phyloP scores from a whole-genome alignment of 805 yeast species.

The Candida sakaeoensis region DNA sequence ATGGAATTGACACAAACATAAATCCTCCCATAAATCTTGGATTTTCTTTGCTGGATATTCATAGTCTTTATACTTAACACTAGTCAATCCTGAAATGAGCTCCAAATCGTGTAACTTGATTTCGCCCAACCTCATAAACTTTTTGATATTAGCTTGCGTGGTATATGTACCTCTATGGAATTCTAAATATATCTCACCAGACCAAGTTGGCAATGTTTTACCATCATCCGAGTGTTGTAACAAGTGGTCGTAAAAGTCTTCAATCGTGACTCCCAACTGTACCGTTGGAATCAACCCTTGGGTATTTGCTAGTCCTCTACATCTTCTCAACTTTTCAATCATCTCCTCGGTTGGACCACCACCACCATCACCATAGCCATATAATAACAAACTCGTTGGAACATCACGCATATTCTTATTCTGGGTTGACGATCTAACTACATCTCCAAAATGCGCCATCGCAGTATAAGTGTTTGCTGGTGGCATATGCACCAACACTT shows the following conservation, averaged over 20 bases:
- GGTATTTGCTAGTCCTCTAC: slow-evolving; percentile 81
- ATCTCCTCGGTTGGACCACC: slow-evolving; percentile 96
- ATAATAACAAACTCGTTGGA: slow-evolving; percentile 76
- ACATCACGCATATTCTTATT: slow-evolving; percentile 82
- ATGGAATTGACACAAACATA: slow-evolving; percentile 89
- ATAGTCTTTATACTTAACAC: slow-evolving; percentile 50
- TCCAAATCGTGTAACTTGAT: slow-evolving; percentile 81
- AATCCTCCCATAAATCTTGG: slow-evolving; percentile 79
- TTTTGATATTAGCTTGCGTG: slow-evolving; percentile 83
- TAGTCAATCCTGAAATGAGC: slow-evolving; percentile 72
- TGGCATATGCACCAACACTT: slow-evolving; percentile 95
- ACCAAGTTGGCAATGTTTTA: slow-evolving; percentile 73
- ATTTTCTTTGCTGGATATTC: slow-evolving; percentile 70
- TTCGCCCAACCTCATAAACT: slow-evolving; percentile 74
- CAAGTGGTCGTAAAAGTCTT: slow-evolving; percentile 70
- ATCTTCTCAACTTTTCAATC: slow-evolving; percentile 88
- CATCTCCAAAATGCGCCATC: slow-evolving; percentile 89
- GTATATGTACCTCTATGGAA: slow-evolving; percentile 98
- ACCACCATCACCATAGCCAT: slow-evolving; percentile 97
- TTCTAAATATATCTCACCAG: slow-evolving; percentile 90
- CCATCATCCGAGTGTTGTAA: slow-evolving; percentile 64
- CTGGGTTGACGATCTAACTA: slow-evolving; percentile 69
- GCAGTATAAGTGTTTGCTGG: slow-evolving; percentile 97
- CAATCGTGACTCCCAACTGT: slow-evolving; percentile 73
- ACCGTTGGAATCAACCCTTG: slow-evolving; percentile 83